Evolutionary conservation across 768 basidiomycete species (phyloP).

Genomic region (Russula abietina): DNA sequence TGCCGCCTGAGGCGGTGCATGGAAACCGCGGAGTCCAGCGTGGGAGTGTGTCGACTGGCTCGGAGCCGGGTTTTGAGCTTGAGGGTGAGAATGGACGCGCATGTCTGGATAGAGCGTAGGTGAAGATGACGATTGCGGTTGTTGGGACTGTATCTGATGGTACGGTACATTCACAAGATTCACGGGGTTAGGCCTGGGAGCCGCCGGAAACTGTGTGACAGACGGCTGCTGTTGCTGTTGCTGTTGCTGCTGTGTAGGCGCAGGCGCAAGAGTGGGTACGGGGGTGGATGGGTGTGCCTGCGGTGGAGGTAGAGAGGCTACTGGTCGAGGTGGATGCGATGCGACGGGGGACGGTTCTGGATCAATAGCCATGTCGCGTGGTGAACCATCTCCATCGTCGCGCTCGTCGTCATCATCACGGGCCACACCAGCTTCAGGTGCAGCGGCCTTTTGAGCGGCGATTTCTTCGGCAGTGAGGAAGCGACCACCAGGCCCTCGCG

Average conservation of each 20-base stretch:
- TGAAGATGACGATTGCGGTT: conserved; percentile 25
- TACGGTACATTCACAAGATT: conserved; percentile 16
- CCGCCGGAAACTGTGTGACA: conserved; percentile 6
- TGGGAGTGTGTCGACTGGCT: conserved; percentile 14
- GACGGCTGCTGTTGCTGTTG: conserved; percentile 8
- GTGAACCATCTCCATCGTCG: conserved; percentile 35
- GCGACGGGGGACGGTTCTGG: conserved; percentile 12
- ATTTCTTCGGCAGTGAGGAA: conserved; percentile 97
- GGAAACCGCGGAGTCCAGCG: conserved; percentile 17
- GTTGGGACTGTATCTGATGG: conserved; percentile 25
- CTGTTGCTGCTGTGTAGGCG: conserved; percentile 20
- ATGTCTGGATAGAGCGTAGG: conserved; percentile 22
- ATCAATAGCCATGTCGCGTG: conserved; percentile 15
- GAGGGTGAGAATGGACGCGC: conserved; percentile 25
- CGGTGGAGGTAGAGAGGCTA: not conserved
- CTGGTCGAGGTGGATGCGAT: conserved; percentile 5
- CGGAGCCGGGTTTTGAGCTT: conserved; percentile 2
- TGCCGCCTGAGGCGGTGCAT: conserved; percentile 1
- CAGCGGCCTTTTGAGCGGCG: conserved; percentile 61
- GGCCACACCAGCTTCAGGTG: conserved; percentile 32
- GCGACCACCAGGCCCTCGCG: conserved; percentile 93
- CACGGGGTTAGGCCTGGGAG: conserved; percentile 8
- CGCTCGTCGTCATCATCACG: conserved; percentile 42
- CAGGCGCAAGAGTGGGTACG: conserved; percentile 15
- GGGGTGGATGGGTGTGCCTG: conserved; percentile 10